A percentile compares a stretch with the other conserved stretches of the same genome.
Conservation (phyloP, 2,329 filamentous ascomycete species). For the Penicillium digitatum region DNA sequence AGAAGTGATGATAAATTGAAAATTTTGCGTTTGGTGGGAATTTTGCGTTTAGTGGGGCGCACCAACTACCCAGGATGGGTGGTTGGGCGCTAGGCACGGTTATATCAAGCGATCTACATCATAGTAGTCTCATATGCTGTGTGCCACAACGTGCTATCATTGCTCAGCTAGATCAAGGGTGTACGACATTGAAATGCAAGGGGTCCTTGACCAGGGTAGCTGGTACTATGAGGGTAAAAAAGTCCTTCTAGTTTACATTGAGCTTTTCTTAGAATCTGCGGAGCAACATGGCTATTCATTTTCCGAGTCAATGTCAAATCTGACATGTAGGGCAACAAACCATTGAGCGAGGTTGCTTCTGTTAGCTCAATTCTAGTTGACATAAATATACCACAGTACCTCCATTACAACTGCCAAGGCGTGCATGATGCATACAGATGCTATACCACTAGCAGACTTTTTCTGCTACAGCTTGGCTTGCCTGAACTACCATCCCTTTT, state of each 20-base stretch:
- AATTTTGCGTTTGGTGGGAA: too few relatives aligned
- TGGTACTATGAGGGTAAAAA: neutral
- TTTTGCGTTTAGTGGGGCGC: too few relatives aligned
- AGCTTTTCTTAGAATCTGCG: neutral
- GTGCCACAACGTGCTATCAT: neutral
- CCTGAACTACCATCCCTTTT: neutral
- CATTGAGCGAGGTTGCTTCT: neutral
- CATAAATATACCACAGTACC: neutral
- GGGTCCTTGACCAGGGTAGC: neutral
- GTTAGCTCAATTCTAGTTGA: neutral
- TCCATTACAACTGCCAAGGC: neutral
- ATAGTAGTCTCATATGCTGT: neutral
- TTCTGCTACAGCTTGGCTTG: neutral
- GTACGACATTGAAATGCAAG: neutral
- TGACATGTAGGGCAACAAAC: neutral
- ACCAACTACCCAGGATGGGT: too few relatives aligned
- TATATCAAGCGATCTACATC: neutral
- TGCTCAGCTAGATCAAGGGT: neutral
- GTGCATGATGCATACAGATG: neutral
- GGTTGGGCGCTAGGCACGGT: too few relatives aligned
- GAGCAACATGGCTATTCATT: neutral
- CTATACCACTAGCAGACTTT: neutral
- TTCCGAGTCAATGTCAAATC: neutral
- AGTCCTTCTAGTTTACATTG: neutral
- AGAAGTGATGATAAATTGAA: too few relatives aligned